Base-by-base conservation (phyloP, 495 filamentous ascomycete genomes). In the Tuber umbilicatum region DNA sequence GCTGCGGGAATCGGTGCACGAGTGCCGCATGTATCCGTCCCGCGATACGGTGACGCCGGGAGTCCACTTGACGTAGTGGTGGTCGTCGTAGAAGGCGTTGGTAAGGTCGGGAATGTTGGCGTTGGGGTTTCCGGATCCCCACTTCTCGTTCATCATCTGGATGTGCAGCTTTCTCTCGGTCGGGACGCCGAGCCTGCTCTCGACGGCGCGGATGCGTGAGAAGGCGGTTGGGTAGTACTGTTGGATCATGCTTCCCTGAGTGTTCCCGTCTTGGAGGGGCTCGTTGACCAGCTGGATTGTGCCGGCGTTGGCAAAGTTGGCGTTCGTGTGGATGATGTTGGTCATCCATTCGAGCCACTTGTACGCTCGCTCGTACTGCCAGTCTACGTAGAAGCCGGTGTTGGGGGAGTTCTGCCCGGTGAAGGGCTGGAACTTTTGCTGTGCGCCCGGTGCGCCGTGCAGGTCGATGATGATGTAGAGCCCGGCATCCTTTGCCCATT, bases 381-480 rank as follows among this genome's bases (percentile, higher is more conserved):
- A 86, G 70, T 84, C 78, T n/a, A 81, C 77, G 77, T 89, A 91
- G 82, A 91, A 91, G 5, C 87, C 87, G 2, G 88, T 64, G 3
- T 75, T 80, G 5, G 83, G 71, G 14, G 85, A 85, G 38, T 82
- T 82, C 74, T 89, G 88, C 16, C 89, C 89, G 17, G 89, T 91
- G 76, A 85, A 85, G 9, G 88, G 75, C 71, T 90, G 86, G 0
- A 82, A 70, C 0, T 87, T 71, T 17, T 83, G 80, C 72, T 91
- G 89, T 1, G 87, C 87, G 14, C 87, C 89, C 0, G 89, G 89
- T 4, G 88, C 88, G 21, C 87, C 89, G 78, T 91, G 89, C 39
- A 90, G 81, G 74, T 89, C 89, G 73, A 91, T 86, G 69, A 91
- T 89, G 73, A 91, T 86, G 79, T 90, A 90, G 64, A 90, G 74